phyloP scores from a whole-genome alignment of 805 yeast species.

The Cyberlindnera euphorbiiphila region DNA sequence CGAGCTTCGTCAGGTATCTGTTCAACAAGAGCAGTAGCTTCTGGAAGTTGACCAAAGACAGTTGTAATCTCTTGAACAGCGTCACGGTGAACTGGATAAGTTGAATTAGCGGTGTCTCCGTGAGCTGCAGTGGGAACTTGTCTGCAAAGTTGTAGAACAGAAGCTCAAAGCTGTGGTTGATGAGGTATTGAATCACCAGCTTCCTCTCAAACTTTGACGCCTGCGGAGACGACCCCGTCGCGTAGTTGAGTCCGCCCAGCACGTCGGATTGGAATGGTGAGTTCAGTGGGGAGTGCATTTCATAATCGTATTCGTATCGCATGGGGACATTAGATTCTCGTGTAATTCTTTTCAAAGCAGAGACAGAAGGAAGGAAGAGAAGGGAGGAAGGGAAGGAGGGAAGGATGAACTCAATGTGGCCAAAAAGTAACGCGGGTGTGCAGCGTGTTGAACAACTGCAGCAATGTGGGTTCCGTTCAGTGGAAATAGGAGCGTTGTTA shows the following conservation, averaged over 20 bases:
- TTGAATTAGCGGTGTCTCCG: constrained; percentile 2
- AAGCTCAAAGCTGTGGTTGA: constrained; percentile 15
- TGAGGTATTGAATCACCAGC: constrained; percentile 12
- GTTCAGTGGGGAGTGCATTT: constrained; percentile 19
- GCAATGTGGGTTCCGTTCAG: constrained; percentile 4
- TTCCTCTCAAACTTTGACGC: constrained; percentile 11
- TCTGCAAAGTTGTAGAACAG: constrained; percentile 9
- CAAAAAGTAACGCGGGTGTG: too few species aligned
- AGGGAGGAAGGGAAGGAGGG: too few species aligned
- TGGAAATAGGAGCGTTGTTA: constrained; percentile 3
- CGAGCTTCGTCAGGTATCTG: constrained; percentile 8
- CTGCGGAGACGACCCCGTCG: constrained; percentile 9
- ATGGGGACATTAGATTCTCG: constrained; percentile 1
- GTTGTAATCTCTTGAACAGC: constrained; percentile 12
- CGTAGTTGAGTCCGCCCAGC: constrained; percentile 11
- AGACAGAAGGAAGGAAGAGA: neutral
- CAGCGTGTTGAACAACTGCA: constrained; percentile 8
- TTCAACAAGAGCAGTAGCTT: constrained; percentile 11
- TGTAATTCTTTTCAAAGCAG: too few species aligned
- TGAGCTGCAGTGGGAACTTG: constrained; percentile 5
- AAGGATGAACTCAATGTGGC: too few species aligned
- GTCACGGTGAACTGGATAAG: constrained; percentile 12
- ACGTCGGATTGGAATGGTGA: constrained; percentile 16
- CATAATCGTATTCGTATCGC: constrained; percentile 13
- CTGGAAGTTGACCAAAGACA: constrained; percentile 14